Evolutionary conservation across 2,329 filamentous ascomycete species (phyloP), one percentile per base, ranked within the genome.

Genomic region (Diplodia seriata): DNA sequence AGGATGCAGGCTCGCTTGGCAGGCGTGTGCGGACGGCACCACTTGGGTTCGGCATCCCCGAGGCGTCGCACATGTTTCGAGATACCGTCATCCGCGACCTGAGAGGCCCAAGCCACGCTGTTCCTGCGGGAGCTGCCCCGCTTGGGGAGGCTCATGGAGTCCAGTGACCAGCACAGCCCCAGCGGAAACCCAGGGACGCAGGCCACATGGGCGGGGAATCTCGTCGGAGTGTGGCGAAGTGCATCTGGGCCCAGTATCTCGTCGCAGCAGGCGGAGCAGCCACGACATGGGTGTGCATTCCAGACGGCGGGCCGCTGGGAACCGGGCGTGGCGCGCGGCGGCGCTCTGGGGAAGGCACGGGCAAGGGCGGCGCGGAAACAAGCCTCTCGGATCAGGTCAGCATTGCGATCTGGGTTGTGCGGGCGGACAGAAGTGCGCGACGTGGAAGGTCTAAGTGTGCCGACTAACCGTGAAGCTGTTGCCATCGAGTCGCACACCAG

Each of bases 381-480:
- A 50, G 43, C 15, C 43, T 38, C 31, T 15, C 43, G 59, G 59
- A 38, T 63, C 29, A 63, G 59, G 59, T 63, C 59, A 63, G 59
- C 59, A 31, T 18, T 18, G 59, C 59, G 57, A 63, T 23, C 33
- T 23, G 47, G 59, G 43, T 33, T n/a, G 59, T 29, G 59, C 47
- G 59, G 59, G 59, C 59, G 59, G 59, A 51, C 18, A 63, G 59
- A 63, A 63, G 59, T 63, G 59, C 59, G 59, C 59, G 40, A 49
- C 29, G 47, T 50, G 43, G 59, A 33, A 63, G 59, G 43, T 63
- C 47, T 18, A 63, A 49, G 50, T 47, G 43, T 63, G 59, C 59
- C 59, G 59, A 63, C 59, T 63, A 63, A 63, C 59, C 59, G 59
- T 63, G 59, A 63, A 26, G 59, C 59, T 63, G 59, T 49, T 51